Conservation (phyloP, 768 basidiomycete genomes). For the Russula abietina region DNA sequence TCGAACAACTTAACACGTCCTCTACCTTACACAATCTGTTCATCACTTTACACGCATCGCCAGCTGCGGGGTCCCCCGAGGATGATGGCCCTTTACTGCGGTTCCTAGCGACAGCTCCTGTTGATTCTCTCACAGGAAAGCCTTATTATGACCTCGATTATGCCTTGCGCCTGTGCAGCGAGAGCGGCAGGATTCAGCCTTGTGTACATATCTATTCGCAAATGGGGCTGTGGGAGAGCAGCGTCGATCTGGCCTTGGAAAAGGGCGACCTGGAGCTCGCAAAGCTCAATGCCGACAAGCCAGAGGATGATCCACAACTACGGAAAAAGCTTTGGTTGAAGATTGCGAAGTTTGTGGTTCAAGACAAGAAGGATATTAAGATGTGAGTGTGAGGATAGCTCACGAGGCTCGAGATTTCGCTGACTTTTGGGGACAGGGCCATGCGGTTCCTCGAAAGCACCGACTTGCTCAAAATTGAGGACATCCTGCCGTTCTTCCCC, state of each 20-base stretch:
- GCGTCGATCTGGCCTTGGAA: slow-evolving; percentile 89
- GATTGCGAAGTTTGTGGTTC: slow-evolving; percentile 97
- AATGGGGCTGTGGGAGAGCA: slow-evolving; percentile 96
- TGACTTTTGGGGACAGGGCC: slow-evolving; percentile 51
- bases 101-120: slow-evolving; percentile 77
- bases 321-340: slow-evolving; percentile 97
- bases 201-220: slow-evolving; percentile 97
- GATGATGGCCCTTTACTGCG: slow-evolving; percentile 76
- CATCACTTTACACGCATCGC: slow-evolving; percentile 74
- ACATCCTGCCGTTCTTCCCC: slow-evolving; percentile 98
- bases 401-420: neutral
- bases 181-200: slow-evolving; percentile 70
- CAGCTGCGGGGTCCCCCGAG: slow-evolving; percentile 38
- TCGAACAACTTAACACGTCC: slow-evolving; percentile 72
- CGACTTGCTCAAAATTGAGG: slow-evolving; percentile 93
- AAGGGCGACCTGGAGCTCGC: slow-evolving; percentile 95
- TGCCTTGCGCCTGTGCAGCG: slow-evolving; percentile 86
- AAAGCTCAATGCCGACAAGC: slow-evolving; percentile 91
- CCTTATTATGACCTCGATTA: slow-evolving; percentile 98
- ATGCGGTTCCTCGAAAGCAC: slow-evolving; percentile 97
- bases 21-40: slow-evolving; percentile 91
- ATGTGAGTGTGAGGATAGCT: slow-evolving; percentile 53
- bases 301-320: slow-evolving; percentile 79
- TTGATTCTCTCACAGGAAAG: slow-evolving; percentile 72
- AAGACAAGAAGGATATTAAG: slow-evolving; percentile 97